A percentile compares a stretch with the other conserved stretches of the same genome.
phyloP scores from a whole-genome alignment of 2,329 filamentous ascomycete genomes.

The Xylaria sp. region DNA sequence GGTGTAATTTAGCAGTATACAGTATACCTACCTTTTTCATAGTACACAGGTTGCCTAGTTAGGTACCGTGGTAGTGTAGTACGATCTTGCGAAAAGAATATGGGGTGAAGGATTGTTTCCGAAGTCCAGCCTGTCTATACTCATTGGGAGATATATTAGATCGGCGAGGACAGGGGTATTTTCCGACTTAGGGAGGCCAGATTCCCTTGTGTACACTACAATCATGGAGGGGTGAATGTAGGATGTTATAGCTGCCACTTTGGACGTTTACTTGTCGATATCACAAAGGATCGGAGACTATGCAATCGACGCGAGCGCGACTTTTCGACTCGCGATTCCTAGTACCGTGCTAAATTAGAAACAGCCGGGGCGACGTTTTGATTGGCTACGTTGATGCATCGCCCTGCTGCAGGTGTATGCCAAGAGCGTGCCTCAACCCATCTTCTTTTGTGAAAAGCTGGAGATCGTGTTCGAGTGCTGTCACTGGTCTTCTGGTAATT shows the following conservation, averaged over 20 bases:
- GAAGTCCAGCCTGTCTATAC: slow-evolving; percentile 8
- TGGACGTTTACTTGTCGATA: background rate
- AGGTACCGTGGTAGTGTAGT: background rate
- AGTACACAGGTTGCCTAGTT: background rate
- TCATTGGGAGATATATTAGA: slow-evolving; percentile 5
- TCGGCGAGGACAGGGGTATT: background rate
- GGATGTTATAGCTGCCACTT: background rate
- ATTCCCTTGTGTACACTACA: background rate
- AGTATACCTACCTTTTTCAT: background rate
- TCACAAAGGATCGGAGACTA: background rate
- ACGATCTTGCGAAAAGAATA: background rate
- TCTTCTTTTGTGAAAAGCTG: slow-evolving; percentile 1
- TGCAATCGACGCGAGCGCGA: slow-evolving; percentile 17
- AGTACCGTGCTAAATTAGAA: slow-evolving; percentile 33
- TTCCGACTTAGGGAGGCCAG: background rate
- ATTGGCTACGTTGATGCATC: slow-evolving; percentile 31
- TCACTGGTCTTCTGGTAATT: background rate
- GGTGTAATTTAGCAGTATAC: background rate
- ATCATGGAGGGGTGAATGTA: background rate
- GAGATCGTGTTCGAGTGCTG: background rate
- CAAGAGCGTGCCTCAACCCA: slow-evolving; percentile 15
- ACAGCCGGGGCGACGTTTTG: slow-evolving; percentile 16
- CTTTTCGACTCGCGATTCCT: slow-evolving; percentile 23
- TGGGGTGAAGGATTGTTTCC: background rate
- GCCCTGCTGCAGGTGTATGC: slow-evolving; percentile 19